Evolutionary conservation across 345 rosid genomes (phyloP).

Genomic region (Fremontodendron californicum): DNA sequence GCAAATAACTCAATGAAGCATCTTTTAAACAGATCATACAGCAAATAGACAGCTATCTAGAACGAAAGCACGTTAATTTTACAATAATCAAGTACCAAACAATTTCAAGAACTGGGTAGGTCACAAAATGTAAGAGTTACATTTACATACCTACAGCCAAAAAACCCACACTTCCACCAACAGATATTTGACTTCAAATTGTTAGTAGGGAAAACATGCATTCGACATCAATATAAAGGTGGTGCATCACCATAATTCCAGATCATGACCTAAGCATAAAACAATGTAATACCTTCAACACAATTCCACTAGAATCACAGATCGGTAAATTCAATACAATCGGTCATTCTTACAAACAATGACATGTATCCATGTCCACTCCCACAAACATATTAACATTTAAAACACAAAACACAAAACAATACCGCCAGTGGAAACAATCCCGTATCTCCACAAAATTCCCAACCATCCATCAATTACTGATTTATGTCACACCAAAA

Average conservation of each 20-base stretch:
- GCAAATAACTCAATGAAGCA: not conserved
- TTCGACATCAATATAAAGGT: not conserved
- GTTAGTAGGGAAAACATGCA: not conserved
- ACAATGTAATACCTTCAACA: not conserved
- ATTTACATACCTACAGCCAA: not conserved
- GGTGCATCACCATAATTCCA: not conserved
- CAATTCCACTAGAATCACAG: no score
- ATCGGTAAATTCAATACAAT: not conserved
- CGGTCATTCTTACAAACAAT: not conserved
- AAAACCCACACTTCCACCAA: not conserved
- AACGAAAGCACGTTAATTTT: not conserved
- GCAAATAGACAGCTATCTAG: not conserved
- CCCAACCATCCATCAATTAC: not conserved
- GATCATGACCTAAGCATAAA: not conserved
- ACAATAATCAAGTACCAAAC: not conserved
- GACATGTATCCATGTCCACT: not conserved
- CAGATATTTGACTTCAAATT: not conserved
- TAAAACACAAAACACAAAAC: not conserved
- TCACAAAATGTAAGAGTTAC: not conserved
- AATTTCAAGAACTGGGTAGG: not conserved
- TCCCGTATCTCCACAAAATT: not conserved
- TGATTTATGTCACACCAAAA: not conserved
- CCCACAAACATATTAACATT: not conserved
- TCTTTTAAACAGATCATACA: not conserved
- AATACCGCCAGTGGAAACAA: not conserved